phyloP scores from a whole-genome alignment of 768 basidiomycete species.

The Boletus patriciae region DNA sequence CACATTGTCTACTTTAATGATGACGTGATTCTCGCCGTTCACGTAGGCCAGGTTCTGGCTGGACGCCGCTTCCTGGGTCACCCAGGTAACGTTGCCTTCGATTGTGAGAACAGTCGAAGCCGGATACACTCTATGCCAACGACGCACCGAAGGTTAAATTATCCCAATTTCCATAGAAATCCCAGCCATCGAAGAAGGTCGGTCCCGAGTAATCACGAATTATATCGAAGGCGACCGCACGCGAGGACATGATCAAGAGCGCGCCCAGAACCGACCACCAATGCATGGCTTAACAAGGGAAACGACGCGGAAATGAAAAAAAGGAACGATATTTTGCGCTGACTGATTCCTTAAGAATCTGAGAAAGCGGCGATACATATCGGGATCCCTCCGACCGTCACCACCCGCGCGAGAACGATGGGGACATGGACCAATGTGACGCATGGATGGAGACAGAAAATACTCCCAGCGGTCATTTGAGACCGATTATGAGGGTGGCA shows the following conservation, averaged over 20 bases:
- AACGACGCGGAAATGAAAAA: neutral
- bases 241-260: constrained; percentile 4
- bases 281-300: constrained; percentile 10
- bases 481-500: no score
- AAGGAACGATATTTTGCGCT: neutral
- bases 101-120: neutral
- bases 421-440: neutral
- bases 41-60: constrained; percentile 56
- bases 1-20: constrained; percentile 74
- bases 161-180: constrained; percentile 51
- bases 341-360: constrained; percentile 6
- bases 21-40: constrained; percentile 58
- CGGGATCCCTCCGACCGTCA: neutral
- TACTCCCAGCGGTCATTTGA: neutral
- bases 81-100: constrained; percentile 64
- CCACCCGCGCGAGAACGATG: neutral
- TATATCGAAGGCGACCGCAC: constrained; percentile 34
- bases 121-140: constrained; percentile 21
- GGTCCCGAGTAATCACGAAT: constrained; percentile 46
- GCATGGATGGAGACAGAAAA: neutral
- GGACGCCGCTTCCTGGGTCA: constrained; percentile 47
- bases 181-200: constrained; percentile 56
- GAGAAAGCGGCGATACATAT: neutral
- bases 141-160: constrained; percentile 43
- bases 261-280: neutral